Evolutionary conservation across 1,139 yeast genomes (phyloP).

Genomic region (Meyerozyma elateridarum): DNA sequence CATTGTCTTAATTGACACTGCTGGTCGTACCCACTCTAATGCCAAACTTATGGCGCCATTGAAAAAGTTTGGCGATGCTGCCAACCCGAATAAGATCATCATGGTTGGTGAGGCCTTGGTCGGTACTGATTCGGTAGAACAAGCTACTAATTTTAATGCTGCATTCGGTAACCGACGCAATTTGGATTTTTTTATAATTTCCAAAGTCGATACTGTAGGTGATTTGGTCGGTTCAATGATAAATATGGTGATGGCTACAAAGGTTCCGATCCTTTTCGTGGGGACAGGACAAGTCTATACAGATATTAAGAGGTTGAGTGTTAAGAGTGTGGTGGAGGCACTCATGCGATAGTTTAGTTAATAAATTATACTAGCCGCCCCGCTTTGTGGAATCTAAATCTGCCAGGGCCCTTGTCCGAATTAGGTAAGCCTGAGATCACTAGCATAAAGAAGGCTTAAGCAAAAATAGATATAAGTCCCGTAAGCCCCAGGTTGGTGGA

Average conservation of each 20-base stretch:
- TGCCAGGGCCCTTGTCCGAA: neutral
- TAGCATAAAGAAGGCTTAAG: no score
- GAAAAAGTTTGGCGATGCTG: constrained; percentile 92
- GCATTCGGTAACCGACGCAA: constrained; percentile 85
- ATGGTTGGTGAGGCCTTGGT: constrained; percentile 99
- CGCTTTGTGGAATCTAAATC: no score
- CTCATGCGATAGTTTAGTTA: constrained; percentile 49
- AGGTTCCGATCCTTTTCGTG: constrained; percentile 89
- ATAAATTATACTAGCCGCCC: no score
- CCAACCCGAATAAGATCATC: constrained; percentile 91
- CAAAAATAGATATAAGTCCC: no score
- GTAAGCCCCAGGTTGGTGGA: no score
- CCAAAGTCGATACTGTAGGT: constrained; percentile 97
- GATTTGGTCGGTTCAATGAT: constrained; percentile 96
- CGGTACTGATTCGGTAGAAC: constrained; percentile 95
- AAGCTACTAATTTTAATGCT: constrained; percentile 85
- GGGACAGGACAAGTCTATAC: constrained; percentile 98
- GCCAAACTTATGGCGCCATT: constrained; percentile 93
- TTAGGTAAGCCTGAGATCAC: constrained; percentile 4
- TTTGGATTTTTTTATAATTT: constrained; percentile 85
- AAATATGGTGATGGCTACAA: constrained; percentile 95
- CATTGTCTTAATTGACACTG: constrained; percentile 91
- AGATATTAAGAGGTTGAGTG: constrained; percentile 87
- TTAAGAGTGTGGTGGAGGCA: constrained; percentile 87
- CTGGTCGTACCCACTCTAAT: constrained; percentile 96